Evolutionary conservation across 352 stramenopile genomes (phyloP), one percentile per base, ranked within the genome.

Genomic region (Pythium phragmiticola): DNA sequence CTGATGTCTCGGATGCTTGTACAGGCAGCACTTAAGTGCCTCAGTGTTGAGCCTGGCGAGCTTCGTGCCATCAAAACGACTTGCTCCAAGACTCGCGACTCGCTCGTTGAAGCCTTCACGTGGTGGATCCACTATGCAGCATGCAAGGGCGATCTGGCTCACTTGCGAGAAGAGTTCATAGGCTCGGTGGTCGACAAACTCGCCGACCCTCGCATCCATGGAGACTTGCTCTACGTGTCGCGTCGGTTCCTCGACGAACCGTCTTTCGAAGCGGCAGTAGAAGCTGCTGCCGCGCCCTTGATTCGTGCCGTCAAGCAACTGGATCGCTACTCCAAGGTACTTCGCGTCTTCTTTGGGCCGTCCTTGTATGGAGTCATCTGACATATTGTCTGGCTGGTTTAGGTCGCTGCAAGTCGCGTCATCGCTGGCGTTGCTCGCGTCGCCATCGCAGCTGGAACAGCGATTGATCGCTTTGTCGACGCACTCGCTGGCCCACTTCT

Each of bases 311-410:
- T 87, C 14, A 73, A 70, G 36, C 84, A 91, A 65, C 62, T 93
- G 7, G 72, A 84, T 49, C 76, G 82, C 16, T 93, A 93, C 72
- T 86, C 84, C 45, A 90, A 93, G 74, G 83, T 88, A 4, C 21
- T n/a, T 11, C 33, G 30, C 33, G 11, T 2, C 17, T 47, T 58
- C 28, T 30, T 14, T 41, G 4, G 1, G 12, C 39, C 26, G 4
- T 30, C 26, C 6, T n/a, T 19, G 7, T 19, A 34, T 8, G 47
- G 45, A 50, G 7, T 41, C 51, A 19, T 14, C 16, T 50, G 2
- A 46, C 39, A 46, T 1, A 9, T 39, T 39, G 7, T 46, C 13
- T 2, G 39, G 9, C 6, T 46, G 39, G 4, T 9, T 14, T 49
- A 82, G 76, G 42, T 63, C 14, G 65, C 81, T 19, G 69, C 73